Evolutionary conservation across 2,329 filamentous ascomycete species (phyloP).

Genomic region (Fusarium protoensiforme): DNA sequence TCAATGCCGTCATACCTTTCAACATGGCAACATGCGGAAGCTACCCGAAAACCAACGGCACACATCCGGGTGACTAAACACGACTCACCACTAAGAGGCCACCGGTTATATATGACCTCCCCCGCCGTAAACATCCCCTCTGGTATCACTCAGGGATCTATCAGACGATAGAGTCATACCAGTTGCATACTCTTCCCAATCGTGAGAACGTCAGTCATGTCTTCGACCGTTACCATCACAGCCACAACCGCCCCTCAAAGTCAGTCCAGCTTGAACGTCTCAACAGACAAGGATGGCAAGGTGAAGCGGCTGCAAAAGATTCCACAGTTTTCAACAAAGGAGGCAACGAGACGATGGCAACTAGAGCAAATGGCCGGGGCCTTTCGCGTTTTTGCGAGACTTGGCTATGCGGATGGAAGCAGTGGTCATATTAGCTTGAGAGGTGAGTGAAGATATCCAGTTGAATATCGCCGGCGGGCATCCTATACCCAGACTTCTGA

Average conservation of each 20-base stretch:
- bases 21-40: background rate
- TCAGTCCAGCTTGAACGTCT: slow-evolving; percentile 23
- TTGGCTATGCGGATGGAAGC: slow-evolving; percentile 57
- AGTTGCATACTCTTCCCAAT: background rate
- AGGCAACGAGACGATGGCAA: slow-evolving; percentile 45
- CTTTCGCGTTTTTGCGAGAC: slow-evolving; percentile 59
- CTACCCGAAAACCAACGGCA: background rate
- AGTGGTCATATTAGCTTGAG: slow-evolving; percentile 59
- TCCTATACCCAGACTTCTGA: background rate
- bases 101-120: background rate
- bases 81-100: background rate
- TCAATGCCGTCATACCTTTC: background rate
- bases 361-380: slow-evolving; percentile 56
- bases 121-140: background rate
- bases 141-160: background rate
- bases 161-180: background rate
- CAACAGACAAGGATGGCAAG: slow-evolving; percentile 15
- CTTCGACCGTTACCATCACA: slow-evolving; percentile 16
- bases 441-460: background rate
- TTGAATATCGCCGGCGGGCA: background rate
- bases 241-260: background rate
- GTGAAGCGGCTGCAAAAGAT: slow-evolving; percentile 33
- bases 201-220: slow-evolving; percentile 3
- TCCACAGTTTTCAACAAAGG: slow-evolving; percentile 29
- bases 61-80: background rate